A percentile compares a stretch with the other conserved stretches of the same genome.
Conservation (phyloP, 192 early-diverging fungal species). For the Coemansia interrupta region DNA sequence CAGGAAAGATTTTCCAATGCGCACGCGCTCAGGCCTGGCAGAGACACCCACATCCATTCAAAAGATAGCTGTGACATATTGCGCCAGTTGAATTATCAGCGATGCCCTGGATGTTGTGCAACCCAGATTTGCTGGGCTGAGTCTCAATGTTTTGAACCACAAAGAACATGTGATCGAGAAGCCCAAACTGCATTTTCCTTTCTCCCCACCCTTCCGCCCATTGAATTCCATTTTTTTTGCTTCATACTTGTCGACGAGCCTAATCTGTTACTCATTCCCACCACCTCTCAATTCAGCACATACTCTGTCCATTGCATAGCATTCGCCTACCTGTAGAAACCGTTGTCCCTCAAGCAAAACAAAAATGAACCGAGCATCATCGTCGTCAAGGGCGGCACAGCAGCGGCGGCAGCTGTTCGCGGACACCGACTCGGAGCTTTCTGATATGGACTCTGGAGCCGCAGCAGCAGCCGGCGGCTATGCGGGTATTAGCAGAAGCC, state of each 20-base stretch:
- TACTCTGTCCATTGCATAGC: background rate
- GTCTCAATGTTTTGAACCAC: background rate
- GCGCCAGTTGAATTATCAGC: too few species aligned
- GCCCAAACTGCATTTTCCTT: background rate
- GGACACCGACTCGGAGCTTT: slow-evolving; percentile 1
- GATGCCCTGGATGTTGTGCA: too few species aligned
- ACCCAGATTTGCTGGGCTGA: background rate
- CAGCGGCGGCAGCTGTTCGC: background rate
- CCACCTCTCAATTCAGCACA: background rate
- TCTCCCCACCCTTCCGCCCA: background rate
- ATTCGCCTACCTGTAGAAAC: background rate
- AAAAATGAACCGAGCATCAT: slow-evolving; percentile 2
- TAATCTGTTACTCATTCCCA: too few species aligned
- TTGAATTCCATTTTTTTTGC: background rate
- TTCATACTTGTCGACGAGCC: background rate
- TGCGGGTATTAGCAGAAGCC: background rate
- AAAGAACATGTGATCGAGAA: background rate
- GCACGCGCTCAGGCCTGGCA: too few species aligned
- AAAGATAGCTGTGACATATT: background rate
- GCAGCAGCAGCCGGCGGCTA: background rate
- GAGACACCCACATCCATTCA: too few species aligned
- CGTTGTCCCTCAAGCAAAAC: background rate
- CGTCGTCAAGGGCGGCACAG: background rate
- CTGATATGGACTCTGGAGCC: slow-evolving; percentile 5
- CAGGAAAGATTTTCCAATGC: background rate